Conservation (phyloP, 345 rosid genomes). For the Turnera subulata region DNA sequence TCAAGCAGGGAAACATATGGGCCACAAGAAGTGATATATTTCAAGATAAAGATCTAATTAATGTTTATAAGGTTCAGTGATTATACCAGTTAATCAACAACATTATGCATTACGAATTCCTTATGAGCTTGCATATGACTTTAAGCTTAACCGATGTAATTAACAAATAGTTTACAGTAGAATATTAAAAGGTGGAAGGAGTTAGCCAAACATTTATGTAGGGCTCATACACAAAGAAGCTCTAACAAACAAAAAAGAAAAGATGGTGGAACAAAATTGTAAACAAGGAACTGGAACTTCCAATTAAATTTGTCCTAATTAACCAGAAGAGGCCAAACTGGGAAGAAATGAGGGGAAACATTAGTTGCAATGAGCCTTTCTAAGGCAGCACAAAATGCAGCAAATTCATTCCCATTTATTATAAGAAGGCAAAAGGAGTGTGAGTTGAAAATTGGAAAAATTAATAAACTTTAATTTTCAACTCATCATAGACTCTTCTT, state of each 20-base stretch:
- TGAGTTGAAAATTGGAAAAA: neutral
- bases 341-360: conserved; percentile 10
- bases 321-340: conserved; percentile 10
- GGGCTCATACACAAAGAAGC: neutral
- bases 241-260: neutral
- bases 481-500: conserved; percentile 35
- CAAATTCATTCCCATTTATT: conserved; percentile 11
- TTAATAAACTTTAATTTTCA: neutral
- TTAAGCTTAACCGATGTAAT: too few relatives aligned
- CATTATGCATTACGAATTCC: too few relatives aligned
- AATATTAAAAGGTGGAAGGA: conserved; percentile 9
- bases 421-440: conserved; percentile 7
- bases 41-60: conserved; percentile 11
- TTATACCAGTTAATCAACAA: too few relatives aligned
- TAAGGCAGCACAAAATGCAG: conserved; percentile 18
- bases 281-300: conserved; percentile 8
- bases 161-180: too few relatives aligned
- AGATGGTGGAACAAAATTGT: neutral
- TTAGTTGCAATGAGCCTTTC: conserved; percentile 19
- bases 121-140: too few relatives aligned
- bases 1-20: conserved; percentile 6
- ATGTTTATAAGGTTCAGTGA: neutral
- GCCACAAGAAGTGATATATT: conserved; percentile 3
- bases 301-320: neutral
- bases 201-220: conserved; percentile 21